Percentiles rank a stretch among this genome's conserved stretches.
phyloP scores from a whole-genome alignment of 1,284 basidiomycete genomes.

The Gomphus bonarii region DNA sequence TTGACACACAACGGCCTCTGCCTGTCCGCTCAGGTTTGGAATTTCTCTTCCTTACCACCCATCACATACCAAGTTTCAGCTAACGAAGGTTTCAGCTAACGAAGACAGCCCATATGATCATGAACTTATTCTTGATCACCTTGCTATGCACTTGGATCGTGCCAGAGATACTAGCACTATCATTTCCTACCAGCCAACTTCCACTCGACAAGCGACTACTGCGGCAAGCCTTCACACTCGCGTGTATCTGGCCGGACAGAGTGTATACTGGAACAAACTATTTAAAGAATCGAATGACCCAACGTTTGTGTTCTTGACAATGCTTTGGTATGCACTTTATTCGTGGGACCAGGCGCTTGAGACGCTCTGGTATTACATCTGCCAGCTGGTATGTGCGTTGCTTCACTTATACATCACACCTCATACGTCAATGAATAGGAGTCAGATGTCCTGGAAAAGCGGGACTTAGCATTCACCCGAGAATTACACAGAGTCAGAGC shows the following conservation, averaged over 20 bases:
- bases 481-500: constrained; percentile 44
- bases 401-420: background rate
- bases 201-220: constrained; percentile 18
- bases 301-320: constrained; percentile 40
- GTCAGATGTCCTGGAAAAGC: constrained; percentile 1
- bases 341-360: constrained; percentile 49
- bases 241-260: constrained; percentile 32
- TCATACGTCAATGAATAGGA: background rate
- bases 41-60: background rate
- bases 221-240: constrained; percentile 31
- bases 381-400: constrained; percentile 26
- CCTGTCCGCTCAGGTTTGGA: background rate
- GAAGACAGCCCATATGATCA: constrained; percentile 8
- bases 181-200: constrained; percentile 32
- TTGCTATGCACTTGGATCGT: constrained; percentile 35
- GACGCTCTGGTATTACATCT: constrained; percentile 36
- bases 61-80: background rate
- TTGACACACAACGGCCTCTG: constrained; percentile 7
- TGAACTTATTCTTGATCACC: constrained; percentile 32
- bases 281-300: constrained; percentile 36
- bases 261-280: constrained; percentile 46
- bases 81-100: background rate
- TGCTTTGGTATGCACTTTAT: constrained; percentile 47
- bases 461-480: constrained; percentile 22
- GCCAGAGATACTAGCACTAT: constrained; percentile 29